Evolutionary conservation across 1,284 basidiomycete genomes (phyloP), one percentile per base, ranked within the genome.

Genomic region (Leccinum subrobustum): DNA sequence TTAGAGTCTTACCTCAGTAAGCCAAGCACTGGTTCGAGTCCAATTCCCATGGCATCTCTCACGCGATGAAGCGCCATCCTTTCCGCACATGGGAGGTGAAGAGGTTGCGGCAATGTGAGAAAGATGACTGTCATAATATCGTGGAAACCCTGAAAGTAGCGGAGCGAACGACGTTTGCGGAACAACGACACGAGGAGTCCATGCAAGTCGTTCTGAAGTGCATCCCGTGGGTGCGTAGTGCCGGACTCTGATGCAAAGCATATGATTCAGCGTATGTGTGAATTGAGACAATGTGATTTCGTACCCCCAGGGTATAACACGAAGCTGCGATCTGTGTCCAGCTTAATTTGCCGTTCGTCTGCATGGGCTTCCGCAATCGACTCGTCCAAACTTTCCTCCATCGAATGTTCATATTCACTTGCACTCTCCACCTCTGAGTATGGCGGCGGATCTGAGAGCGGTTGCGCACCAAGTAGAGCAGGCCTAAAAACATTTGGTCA

Each of bases 141-240:
- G 72, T 98, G 95, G 72, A 93, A 96, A 47, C 95, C 95, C 86
- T 96, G 94, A 67, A 95, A 98, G 75, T 97, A 98, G 70, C 82
- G 84, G 42, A 98, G 77, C 42, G 79, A 81, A 6, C 88, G 88
- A 60, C 89, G 83, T 68, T 81, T 84, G 25, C 92, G 83, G 67
- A 97, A 89, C 2, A 95, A 73, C 2, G 84, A 78, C 1, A 92
- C 83, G 59, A 95, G 83, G n/a, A 95, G 81, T n/a, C 79, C 77
- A 69, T 92, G 82, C 20, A 95, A 77, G 54, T 86, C 80, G n/a
- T 77, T 75, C 73, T 95, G 88, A 50, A 92, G 80, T 4, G 73
- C 69, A 54, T 82, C 81, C 29, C 70, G 72, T 51, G 69, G 35
- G 9, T 64, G 61, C 6, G 56, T 52, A 50, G 60, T 48, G 35